These are phyloP conservation scores for Adansonia digitata DNA, from an alignment of 345 rosid species.

Conservation along the genomic window DNA sequence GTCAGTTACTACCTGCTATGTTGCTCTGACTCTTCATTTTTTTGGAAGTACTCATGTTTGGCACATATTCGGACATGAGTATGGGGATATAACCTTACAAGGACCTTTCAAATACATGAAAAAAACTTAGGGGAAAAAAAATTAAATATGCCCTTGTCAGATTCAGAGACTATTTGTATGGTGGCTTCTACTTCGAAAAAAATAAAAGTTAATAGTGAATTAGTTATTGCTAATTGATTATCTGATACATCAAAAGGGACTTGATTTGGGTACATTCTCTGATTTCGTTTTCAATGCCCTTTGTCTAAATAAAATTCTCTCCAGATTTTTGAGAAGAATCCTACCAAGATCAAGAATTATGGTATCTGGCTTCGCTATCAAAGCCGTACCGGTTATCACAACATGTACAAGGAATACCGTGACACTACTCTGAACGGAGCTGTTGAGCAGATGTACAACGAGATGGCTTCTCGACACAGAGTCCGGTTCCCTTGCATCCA, in stretches of 20 bases:
- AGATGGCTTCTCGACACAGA: constrained; percentile 64
- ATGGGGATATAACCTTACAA: too few relatives aligned
- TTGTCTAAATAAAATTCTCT: not conserved
- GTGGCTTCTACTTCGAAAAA: not conserved
- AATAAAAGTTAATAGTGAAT: not conserved
- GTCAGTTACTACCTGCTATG: not conserved
- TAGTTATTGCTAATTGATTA: not conserved
- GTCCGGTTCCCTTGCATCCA: constrained; percentile 61
- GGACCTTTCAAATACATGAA: too few relatives aligned
- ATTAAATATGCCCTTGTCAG: too few relatives aligned
- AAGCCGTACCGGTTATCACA: constrained; percentile 51
- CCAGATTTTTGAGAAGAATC: constrained; percentile 55
- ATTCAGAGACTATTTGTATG: too few relatives aligned
- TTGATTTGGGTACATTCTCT: not conserved
- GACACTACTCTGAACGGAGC: constrained; percentile 55
- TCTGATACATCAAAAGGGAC: not conserved
- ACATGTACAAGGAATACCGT: constrained; percentile 48
- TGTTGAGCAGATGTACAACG: constrained; percentile 58
- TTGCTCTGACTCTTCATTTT: too few relatives aligned
- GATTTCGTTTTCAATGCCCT: not conserved
- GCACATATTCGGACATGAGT: too few relatives aligned
- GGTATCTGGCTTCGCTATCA: constrained; percentile 59
- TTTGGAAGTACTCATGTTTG: too few relatives aligned
- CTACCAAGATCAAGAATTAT: constrained; percentile 50
- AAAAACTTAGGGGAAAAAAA: too few relatives aligned